Base-by-base conservation (phyloP, 1,284 basidiomycete genomes). In the Malassezia nana region DNA sequence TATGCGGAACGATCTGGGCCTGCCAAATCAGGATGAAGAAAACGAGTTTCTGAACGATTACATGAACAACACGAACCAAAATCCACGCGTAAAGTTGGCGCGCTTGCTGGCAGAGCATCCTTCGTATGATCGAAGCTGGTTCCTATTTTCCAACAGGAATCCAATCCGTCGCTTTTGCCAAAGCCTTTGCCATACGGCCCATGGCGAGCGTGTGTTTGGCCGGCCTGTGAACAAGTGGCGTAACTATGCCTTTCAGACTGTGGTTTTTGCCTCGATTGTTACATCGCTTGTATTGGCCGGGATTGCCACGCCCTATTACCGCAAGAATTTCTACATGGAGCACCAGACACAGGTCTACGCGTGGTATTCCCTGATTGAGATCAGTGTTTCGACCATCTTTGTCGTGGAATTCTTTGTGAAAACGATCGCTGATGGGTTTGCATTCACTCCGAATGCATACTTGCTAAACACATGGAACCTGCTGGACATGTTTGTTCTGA, bases 391-490 rank as follows among this genome's bases (percentile, higher is more conserved):
- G 1, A 76, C 84, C 46, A 77, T 84, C 6, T 84, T 96, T 33
- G 75, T 94, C 46, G 60, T 85, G 50, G 92, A 98, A 72, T 90
- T 92, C 62, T 57, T 86, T 58, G 83, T 95, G 81, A 91, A 96
- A 76, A 78, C 94, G 66, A 78, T 90, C 43, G 92, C 92, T 0
- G 92, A 98, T 66, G 92, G 92, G 0, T 85, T 75, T 28, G 64
- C 65, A 0, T 91, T 94, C 76, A 85, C 90, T 0, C 92, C 92
- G 0, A 96, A 95, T 66, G 89, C 90, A 0, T 96, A 96, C 69
- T 76, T 95, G 26, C 82, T 85, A 15, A 89, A 85, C 58, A 82
- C 90, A 10, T 96, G 91, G 89, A 96, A 96, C 72, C 75, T 85
- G 57, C 78, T 96, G 52, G 92, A 98, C 75, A 84, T 94, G 61